phyloP scores from a whole-genome alignment of 106 monocot species.

The Iris macrosiphon region DNA sequence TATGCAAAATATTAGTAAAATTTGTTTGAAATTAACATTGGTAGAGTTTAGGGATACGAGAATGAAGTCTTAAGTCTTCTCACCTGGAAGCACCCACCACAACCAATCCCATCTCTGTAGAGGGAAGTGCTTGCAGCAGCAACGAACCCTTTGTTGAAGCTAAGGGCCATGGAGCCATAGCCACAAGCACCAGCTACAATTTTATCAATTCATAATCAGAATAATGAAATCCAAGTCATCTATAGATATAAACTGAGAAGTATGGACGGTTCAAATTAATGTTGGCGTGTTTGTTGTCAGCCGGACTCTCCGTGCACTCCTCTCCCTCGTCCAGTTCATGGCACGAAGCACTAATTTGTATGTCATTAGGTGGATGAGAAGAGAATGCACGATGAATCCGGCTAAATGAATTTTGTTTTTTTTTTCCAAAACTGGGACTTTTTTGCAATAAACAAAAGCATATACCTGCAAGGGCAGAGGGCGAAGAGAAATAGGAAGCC shows the following conservation, averaged over 20 bases:
- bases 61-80: not conserved
- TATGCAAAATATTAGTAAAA: not conserved
- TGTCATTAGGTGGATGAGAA: too few relatives aligned
- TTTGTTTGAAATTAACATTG: not conserved
- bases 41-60: not conserved
- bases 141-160: slow-evolving; percentile 41
- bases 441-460: not conserved
- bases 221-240: not conserved
- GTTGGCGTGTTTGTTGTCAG: not conserved
- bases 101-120: slow-evolving; percentile 61
- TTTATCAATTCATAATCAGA: not conserved
- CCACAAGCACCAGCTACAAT: slow-evolving; percentile 74
- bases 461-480: slow-evolving; percentile 41
- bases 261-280: not conserved
- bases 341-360: too few relatives aligned
- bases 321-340: too few relatives aligned
- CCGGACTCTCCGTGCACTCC: too few relatives aligned
- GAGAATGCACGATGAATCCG: not conserved
- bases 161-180: slow-evolving; percentile 45
- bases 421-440: too few relatives aligned
- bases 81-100: slow-evolving; percentile 79
- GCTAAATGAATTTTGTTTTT: not conserved
- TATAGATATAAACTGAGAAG: not conserved
- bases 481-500: slow-evolving; percentile 43
- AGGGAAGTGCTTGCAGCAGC: slow-evolving; percentile 43